These are phyloP conservation scores for Tinospora cordifolia DNA, from an alignment of 164 flowering plant genomes.

Conservation along the genomic window DNA sequence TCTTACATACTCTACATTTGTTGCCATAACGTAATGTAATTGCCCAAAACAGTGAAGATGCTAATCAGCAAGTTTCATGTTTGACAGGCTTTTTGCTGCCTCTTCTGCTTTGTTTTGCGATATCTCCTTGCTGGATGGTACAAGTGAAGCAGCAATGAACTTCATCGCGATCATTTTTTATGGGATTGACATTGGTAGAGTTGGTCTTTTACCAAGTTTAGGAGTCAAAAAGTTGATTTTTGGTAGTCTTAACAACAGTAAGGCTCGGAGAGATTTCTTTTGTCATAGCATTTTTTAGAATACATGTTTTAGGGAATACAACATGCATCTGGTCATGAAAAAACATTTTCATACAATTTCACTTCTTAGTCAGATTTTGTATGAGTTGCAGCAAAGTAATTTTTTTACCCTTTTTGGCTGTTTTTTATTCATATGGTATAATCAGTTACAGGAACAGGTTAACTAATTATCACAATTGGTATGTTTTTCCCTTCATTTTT, in stretches of 20 bases:
- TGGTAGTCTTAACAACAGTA: background rate
- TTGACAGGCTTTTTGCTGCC: slow-evolving; percentile 63
- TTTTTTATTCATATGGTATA: too few relatives aligned
- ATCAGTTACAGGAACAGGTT: too few relatives aligned
- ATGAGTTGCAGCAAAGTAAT: background rate
- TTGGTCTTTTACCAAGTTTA: background rate
- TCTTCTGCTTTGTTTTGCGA: slow-evolving; percentile 67
- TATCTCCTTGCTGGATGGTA: slow-evolving; percentile 93
- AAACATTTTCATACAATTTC: background rate
- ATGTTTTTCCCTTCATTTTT: too few relatives aligned
- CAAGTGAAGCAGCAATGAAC: slow-evolving; percentile 38
- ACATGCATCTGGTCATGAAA: background rate
- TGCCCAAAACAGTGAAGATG: background rate
- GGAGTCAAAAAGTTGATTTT: background rate
- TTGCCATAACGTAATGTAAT: background rate
- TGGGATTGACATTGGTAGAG: background rate
- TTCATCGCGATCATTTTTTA: background rate
- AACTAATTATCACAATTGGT: too few relatives aligned
- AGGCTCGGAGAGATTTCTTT: background rate
- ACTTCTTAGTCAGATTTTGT: background rate
- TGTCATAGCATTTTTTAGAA: background rate
- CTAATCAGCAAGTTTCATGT: background rate
- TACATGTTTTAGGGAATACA: too few relatives aligned
- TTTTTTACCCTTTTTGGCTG: too few relatives aligned
- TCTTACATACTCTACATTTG: background rate